Base-by-base conservation (phyloP, 2,329 filamentous ascomycete genomes). In the Colletotrichum abscissum region DNA sequence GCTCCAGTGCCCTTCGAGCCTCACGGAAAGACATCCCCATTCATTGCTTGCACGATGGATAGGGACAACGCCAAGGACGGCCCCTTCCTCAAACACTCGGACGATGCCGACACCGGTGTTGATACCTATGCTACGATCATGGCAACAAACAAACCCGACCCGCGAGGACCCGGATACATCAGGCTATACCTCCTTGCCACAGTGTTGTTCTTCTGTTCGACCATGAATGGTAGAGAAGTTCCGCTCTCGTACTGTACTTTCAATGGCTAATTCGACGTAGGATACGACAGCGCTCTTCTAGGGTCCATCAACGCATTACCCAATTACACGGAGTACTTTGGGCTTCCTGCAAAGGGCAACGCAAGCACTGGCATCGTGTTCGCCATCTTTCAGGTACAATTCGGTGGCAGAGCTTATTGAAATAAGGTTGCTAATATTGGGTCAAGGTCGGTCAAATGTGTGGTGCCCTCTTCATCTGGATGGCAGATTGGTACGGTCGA, bases 401-500 rank as follows among this genome's bases (percentile, higher is more conserved):
- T 3, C 7, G 8, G 12, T 28, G 8, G 55, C 1, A 55, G 9
- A 12, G 8, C 2, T 11, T 5, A 11, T n/a, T 1, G n/a, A 1
- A 4, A 3, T 1, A 6, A 59, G 16, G 3, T 16, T 4, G 19
- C 46, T 67, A 16, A 71, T n/a, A 5, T 3, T 33, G 16, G 11
- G 12, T 24, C 4, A 5, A 83, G 76, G 78, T 86, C 56, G 84
- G 84, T 12, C 83, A 84, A 70, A 86, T 86, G 80, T 79, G 76
- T 22, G 84, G 81, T 9, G 83, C 84, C 1, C 77, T 85, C 2
- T 85, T 86, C 72, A 80, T 82, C 28, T 86, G 84, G 81, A 77
- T 84, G 57, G 80, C 84, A 49, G 86, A 88, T 71, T 85, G 82
- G 80, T 79, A 82, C 9, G 86, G 86, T 1, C 81, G 86, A 24